Conservation (phyloP, 1,284 basidiomycete genomes). For the Apiotrichum gamsii region DNA sequence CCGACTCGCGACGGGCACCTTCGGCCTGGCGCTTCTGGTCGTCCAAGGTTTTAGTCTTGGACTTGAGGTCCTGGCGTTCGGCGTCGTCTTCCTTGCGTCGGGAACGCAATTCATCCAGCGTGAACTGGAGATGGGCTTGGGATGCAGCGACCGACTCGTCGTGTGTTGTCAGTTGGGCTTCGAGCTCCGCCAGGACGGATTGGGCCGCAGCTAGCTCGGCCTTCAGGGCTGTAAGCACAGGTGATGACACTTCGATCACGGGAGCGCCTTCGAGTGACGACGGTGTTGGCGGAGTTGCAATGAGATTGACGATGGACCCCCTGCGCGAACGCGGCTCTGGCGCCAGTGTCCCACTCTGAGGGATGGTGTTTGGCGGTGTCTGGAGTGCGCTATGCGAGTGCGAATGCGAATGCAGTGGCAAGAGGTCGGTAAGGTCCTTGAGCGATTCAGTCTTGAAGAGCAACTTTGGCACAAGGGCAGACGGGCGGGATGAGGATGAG, state of each 20-base stretch:
- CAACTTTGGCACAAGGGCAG: slow-evolving; percentile 15
- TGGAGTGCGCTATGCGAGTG: no score
- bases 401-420: slow-evolving; percentile 40
- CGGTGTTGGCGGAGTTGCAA: slow-evolving; percentile 20
- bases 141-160: slow-evolving; percentile 58
- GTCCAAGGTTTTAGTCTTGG: slow-evolving; percentile 73
- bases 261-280: slow-evolving; percentile 22
- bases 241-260: slow-evolving; percentile 48
- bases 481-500: background rate
- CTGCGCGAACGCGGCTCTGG: slow-evolving; percentile 30
- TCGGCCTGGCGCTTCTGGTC: slow-evolving; percentile 81
- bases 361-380: no score
- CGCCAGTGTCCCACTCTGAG: slow-evolving; percentile 19
- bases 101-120: slow-evolving; percentile 67
- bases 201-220: slow-evolving; percentile 68
- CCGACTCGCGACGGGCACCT: slow-evolving; percentile 68
- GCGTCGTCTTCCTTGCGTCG: slow-evolving; percentile 78
- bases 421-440: slow-evolving; percentile 24
- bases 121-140: slow-evolving; percentile 60
- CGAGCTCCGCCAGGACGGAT: slow-evolving; percentile 62
- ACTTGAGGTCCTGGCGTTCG: slow-evolving; percentile 68
- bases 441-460: slow-evolving; percentile 17
- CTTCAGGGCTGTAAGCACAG: slow-evolving; percentile 66
- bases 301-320: slow-evolving; percentile 28
- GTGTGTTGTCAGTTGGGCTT: slow-evolving; percentile 67